Evolutionary conservation across 2,329 filamentous ascomycete species (phyloP), one percentile per base, ranked within the genome.

Genomic region (Fusarium sp.): DNA sequence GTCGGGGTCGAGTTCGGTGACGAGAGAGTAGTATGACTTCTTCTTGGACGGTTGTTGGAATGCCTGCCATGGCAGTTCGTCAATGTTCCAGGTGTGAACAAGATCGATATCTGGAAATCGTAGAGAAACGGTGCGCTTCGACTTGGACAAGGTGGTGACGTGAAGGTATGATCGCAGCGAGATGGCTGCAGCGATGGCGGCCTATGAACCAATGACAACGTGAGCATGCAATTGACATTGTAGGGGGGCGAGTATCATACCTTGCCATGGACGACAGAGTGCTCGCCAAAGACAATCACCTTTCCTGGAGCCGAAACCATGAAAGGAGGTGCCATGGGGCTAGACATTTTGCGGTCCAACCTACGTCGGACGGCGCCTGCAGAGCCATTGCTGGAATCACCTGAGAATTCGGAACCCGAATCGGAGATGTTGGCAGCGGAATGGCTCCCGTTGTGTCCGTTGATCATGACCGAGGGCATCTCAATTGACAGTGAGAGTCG

Each of bases 251-350:
- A 12, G 25, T 4, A 8, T 52, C 43, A 27, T 85, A 94, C 93
- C 90, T 98, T 98, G 80, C 95, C 95, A 81, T 99, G 91, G 22
- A 99, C 97, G n/a, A 98, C 97, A 3, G 97, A 94, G 85, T 99
- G 97, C 83, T 99, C 97, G 76, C 97, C 97, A 85, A 96, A 98
- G 63, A 98, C 94, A 82, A 99, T 99, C 80, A 98, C 97, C 83
- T 99, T 99, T 73, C 96, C 97, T 0, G 97, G 97, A 3, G 97
- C 96, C 17, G 97, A 98, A 66, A 98, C 95, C 94, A 99, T 98
- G 82, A 99, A 99, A 70, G 95, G 87, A 50, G 96, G 95, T 84
- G 97, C 90, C 90, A 92, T 90, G 4, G 90, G 90, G 65, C 85
- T 90, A 12, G 90, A 92, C 70, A 86, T 84, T 76, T 90, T 92